These are phyloP conservation scores for Yarrowia deformans DNA, from an alignment of 805 yeast genomes.

Conservation along the genomic window DNA sequence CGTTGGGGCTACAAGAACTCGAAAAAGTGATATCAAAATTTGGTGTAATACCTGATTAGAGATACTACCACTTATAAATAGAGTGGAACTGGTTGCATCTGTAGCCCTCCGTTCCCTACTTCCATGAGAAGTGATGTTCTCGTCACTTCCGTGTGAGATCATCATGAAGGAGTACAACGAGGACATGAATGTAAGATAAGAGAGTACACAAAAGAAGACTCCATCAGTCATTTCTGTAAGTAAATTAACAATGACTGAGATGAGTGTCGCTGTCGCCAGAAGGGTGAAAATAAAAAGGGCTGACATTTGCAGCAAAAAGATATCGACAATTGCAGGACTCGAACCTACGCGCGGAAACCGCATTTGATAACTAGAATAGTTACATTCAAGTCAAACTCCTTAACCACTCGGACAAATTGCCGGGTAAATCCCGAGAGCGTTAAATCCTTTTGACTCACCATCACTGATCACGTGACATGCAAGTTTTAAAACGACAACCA, in stretches of 20 bases:
- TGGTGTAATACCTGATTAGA: no score
- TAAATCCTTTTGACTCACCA: not conserved
- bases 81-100: no score
- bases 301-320: not conserved
- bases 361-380: conserved; percentile 32
- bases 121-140: no score
- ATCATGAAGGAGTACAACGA: no score
- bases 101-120: no score
- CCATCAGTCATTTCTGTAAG: no score
- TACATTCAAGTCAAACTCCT: conserved; percentile 36
- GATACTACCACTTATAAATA: no score
- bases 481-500: not conserved
- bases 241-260: no score
- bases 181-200: no score
- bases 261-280: no score
- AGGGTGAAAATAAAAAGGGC: not conserved
- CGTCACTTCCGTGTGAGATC: no score
- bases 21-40: not conserved
- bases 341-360: conserved; percentile 40
- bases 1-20: not conserved
- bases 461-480: conserved; percentile 1
- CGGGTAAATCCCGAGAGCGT: not conserved
- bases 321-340: conserved; percentile 38
- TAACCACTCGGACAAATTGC: conserved; percentile 39
- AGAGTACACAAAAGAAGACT: no score